Conservation (phyloP, 108 stramenopile genomes). For the Aurantiochytrium sp. region DNA sequence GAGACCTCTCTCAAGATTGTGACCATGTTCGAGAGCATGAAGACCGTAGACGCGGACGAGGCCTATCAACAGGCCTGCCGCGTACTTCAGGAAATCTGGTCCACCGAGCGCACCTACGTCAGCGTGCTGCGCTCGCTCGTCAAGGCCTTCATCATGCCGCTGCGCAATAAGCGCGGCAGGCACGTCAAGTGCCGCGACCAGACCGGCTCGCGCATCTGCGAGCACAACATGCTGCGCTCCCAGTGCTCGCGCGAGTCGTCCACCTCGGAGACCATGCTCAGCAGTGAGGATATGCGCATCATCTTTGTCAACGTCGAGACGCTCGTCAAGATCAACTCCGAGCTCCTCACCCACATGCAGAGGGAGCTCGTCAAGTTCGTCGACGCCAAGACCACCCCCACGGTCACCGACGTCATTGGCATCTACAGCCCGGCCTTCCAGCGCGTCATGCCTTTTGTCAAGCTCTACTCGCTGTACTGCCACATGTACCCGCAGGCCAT, state of each 20-base stretch:
- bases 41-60: not conserved
- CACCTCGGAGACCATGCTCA: not conserved
- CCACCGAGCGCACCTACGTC: conserved; percentile 26
- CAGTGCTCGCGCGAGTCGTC: not conserved
- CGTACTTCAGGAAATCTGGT: conserved; percentile 10
- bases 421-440: not conserved
- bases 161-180: not conserved
- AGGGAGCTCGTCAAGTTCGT: not conserved
- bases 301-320: conserved; percentile 24
- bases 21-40: not conserved
- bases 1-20: too few species aligned
- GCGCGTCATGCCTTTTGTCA: conserved; percentile 1
- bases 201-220: not conserved
- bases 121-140: not conserved
- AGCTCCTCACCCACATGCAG: not conserved
- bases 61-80: not conserved
- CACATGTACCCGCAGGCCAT: conserved; percentile 22
- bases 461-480: conserved; percentile 27
- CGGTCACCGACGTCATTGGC: not conserved
- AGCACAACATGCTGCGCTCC: conserved; percentile 14
- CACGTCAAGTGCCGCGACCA: not conserved
- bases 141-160: not conserved
- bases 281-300: conserved; percentile 11
- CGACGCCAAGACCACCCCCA: not conserved
- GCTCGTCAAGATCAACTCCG: conserved; percentile 20